phyloP scores from a whole-genome alignment of 148 eudicot species.

The Chenopodium quinoa region DNA sequence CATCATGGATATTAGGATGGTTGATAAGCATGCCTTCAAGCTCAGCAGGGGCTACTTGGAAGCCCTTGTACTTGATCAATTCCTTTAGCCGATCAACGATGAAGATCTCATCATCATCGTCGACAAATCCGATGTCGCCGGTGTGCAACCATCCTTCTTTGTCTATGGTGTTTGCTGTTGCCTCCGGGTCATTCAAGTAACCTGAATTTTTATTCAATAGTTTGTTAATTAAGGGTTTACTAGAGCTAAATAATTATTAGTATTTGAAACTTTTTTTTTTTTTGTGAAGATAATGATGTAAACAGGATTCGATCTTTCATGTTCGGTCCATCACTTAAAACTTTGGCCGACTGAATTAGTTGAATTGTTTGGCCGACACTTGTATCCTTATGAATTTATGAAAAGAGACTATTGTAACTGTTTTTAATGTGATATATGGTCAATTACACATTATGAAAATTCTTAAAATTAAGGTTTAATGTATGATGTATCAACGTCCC shows the following conservation, averaged over 20 bases:
- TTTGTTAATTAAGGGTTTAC: not conserved
- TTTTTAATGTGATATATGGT: too few species aligned
- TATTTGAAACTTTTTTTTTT: too few species aligned
- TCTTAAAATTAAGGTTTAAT: too few species aligned
- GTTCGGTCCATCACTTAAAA: too few species aligned
- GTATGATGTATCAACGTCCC: too few species aligned
- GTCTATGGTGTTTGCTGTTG: constrained; percentile 70
- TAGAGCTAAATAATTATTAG: not conserved
- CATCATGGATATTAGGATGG: constrained; percentile 69
- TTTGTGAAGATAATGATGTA: too few species aligned
- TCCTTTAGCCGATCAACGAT: constrained; percentile 87
- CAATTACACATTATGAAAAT: too few species aligned
- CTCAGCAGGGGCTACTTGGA: constrained; percentile 95
- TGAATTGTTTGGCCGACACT: too few species aligned
- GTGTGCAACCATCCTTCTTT: constrained; percentile 88
- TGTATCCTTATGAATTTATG: too few species aligned
- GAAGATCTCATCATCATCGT: constrained; percentile 74
- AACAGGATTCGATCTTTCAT: too few species aligned
- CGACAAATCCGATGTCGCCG: constrained; percentile 80
- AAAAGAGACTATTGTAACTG: too few species aligned
- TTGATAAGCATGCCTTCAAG: constrained; percentile 75
- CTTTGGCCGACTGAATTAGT: too few species aligned
- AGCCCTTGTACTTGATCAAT: constrained; percentile 84
- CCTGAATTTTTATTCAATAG: constrained; percentile 29
- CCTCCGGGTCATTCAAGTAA: constrained; percentile 65